Conservation (phyloP, 2,329 filamentous ascomycete species). For the Epichloe elymi region DNA sequence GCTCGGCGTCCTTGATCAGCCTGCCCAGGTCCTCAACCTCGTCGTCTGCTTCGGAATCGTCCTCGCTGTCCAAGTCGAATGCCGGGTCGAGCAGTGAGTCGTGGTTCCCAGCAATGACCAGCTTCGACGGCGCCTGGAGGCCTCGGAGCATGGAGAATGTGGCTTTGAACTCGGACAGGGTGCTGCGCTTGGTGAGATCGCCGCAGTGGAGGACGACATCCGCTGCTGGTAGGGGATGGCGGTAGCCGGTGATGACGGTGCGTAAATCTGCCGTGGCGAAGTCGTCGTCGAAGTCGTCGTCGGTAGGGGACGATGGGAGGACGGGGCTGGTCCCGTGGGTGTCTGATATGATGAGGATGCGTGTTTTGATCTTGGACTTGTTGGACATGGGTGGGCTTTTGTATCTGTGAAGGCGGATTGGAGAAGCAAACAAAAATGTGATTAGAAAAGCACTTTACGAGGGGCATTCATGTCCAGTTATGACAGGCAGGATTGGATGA, state of each 20-base stretch:
- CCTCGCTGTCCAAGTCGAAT: background rate
- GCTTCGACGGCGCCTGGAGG: conserved; percentile 35
- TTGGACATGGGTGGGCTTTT: background rate
- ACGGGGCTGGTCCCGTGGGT: conserved; percentile 16
- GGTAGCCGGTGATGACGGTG: conserved; percentile 15
- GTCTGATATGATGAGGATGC: conserved; percentile 26
- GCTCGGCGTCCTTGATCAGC: conserved; percentile 25
- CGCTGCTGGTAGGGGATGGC: conserved; percentile 18
- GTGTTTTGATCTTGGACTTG: conserved; percentile 17
- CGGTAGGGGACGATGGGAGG: background rate
- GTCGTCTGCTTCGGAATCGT: conserved; percentile 16
- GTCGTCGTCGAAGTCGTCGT: background rate
- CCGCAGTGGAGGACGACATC: conserved; percentile 42
- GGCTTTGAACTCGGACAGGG: conserved; percentile 24
- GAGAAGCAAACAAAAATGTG: background rate
- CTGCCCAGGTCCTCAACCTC: conserved; percentile 10
- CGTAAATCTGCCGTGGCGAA: conserved; percentile 9
- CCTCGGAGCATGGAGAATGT: conserved; percentile 28
- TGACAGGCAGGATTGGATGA: too few relatives aligned
- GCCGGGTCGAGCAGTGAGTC: conserved; percentile 30
- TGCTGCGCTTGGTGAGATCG: conserved; percentile 32
- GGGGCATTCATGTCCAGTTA: too few relatives aligned
- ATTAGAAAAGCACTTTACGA: too few relatives aligned
- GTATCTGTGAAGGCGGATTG: background rate
- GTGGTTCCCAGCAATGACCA: conserved; percentile 43